Base-by-base conservation (phyloP, 2,329 filamentous ascomycete species). In the Penicillium occitanis region DNA sequence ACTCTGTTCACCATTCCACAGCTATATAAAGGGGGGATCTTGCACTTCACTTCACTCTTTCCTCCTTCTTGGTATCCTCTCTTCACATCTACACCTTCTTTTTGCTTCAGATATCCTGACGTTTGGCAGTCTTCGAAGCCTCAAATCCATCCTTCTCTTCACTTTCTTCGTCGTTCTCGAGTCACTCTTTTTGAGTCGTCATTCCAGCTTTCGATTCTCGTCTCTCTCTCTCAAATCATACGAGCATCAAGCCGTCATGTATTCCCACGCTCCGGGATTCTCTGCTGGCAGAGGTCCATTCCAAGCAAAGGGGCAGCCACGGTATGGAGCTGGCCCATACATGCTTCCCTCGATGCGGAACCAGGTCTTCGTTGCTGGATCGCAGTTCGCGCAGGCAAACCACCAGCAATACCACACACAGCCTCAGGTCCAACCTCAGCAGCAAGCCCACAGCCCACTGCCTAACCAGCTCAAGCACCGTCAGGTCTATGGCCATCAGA, bases 211-310 rank as follows among this genome's bases (percentile, higher is more conserved):
- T 14, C 10, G 14, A 4, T 2, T 25, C 33, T 37, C 8, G 19
- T 37, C 3, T 55, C 28, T 33, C 28, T 33, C 33, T 13, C 30
- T 22, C 53, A 55, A 40, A 22, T 40, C 33, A 40, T 3, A 40
- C n/a, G 19, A 57, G 33, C n/a, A 14, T 22, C 33, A 28, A 60
- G 35, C 14, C 14, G 17, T 60, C 10, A 64, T 58, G 40, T 64
- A 48, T 37, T n/a, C n/a, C 28, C 62, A 58, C n/a, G 28, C 7
- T 44, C 35, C 28, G 8, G 53, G 25, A 58, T 28, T 28, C 37
- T 22, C 66, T 63, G 42, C 28, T 22, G 13, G 50, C 30, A 25
- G 63, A 48, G 51, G 37, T 63, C 17, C 37, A 73, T 13, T 64
- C 33, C 19, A 48, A 19, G 55, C 17, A 28, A 44, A 44, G 28